Conservation (phyloP, 2,329 filamentous ascomycete genomes). For the Cryphonectria nitschkei region DNA sequence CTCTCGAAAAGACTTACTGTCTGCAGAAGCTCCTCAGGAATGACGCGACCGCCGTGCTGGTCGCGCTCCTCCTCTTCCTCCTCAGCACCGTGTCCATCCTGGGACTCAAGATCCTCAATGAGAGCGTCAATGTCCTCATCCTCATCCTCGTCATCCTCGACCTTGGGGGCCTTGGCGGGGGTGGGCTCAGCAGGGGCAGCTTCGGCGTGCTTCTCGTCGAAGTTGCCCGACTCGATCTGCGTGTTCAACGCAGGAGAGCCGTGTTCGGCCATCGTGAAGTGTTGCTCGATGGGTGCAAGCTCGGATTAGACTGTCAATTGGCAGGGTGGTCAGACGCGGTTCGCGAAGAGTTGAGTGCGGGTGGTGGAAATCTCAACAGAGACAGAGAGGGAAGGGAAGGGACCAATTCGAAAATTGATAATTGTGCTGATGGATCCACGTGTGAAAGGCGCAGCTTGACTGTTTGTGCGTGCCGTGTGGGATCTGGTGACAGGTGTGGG, state of each 20-base stretch:
- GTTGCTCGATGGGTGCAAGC: slow-evolving; percentile 30
- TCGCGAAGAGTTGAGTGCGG: background rate
- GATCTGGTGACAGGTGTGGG: background rate
- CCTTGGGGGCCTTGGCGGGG: slow-evolving; percentile 43
- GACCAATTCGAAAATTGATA: background rate
- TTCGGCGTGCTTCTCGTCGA: slow-evolving; percentile 63
- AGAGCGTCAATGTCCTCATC: slow-evolving; percentile 85
- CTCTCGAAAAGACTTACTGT: slow-evolving; percentile 50
- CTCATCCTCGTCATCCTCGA: slow-evolving; percentile 68
- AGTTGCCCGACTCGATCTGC: slow-evolving; percentile 66
- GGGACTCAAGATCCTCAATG: slow-evolving; percentile 84
- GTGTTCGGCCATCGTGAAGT: slow-evolving; percentile 58
- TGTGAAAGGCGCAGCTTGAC: background rate
- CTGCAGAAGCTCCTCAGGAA: slow-evolving; percentile 76
- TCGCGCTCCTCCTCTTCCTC: slow-evolving; percentile 57
- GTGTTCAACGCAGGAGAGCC: slow-evolving; percentile 63
- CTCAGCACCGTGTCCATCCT: slow-evolving; percentile 69
- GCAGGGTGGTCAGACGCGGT: slow-evolving; percentile 31
- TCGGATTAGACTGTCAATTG: slow-evolving; percentile 30
- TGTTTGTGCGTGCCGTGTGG: background rate
- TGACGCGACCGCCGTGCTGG: slow-evolving; percentile 57
- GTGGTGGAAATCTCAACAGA: background rate
- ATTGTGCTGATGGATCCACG: background rate
- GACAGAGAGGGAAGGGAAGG: background rate
- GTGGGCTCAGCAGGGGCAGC: slow-evolving; percentile 40